Percentiles rank a stretch among this genome's conserved stretches.
phyloP scores from a whole-genome alignment of 352 stramenopile genomes.

The Phytopythium aichiense region DNA sequence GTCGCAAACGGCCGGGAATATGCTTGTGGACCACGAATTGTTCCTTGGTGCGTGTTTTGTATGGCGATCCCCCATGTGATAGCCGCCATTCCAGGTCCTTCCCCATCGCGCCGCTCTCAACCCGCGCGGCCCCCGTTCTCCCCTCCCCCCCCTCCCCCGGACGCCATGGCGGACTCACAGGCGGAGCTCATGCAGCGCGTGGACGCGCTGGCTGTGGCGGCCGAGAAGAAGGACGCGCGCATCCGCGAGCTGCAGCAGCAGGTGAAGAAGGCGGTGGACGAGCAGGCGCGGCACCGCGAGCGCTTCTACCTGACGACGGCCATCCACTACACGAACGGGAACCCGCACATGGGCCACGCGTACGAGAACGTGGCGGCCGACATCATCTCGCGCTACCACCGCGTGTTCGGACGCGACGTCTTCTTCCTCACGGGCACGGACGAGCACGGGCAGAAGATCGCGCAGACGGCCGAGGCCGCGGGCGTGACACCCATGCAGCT shows the following conservation, averaged over 20 bases:
- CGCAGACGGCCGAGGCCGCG: conserved; percentile 92
- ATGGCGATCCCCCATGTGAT: background rate
- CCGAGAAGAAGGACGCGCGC: conserved; percentile 23
- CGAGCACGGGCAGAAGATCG: conserved; percentile 99
- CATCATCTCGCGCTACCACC: conserved; percentile 95
- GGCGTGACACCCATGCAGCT: conserved; percentile 93
- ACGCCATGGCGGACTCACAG: background rate
- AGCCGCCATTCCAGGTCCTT: background rate
- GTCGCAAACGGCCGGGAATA: conserved; percentile 6
- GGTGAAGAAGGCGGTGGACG: conserved; percentile 34
- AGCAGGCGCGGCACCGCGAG: conserved; percentile 40
- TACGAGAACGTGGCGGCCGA: conserved; percentile 98
- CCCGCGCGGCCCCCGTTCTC: background rate
- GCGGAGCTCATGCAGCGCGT: conserved; percentile 35
- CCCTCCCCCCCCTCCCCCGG: background rate
- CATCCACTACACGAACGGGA: conserved; percentile 99
- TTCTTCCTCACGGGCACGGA: conserved; percentile 92
- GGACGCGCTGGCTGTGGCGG: conserved; percentile 33
- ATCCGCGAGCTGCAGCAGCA: conserved; percentile 39
- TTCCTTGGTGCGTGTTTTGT: background rate
- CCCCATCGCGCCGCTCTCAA: background rate
- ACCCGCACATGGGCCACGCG: conserved; percentile 98
- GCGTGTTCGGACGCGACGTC: conserved; percentile 80
- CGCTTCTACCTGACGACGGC: conserved; percentile 98
- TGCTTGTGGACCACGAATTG: conserved; percentile 14